A percentile compares a stretch with the other conserved stretches of the same genome.
phyloP scores from a whole-genome alignment of 768 basidiomycete species.

The Tylopilus cervinicoccineus region DNA sequence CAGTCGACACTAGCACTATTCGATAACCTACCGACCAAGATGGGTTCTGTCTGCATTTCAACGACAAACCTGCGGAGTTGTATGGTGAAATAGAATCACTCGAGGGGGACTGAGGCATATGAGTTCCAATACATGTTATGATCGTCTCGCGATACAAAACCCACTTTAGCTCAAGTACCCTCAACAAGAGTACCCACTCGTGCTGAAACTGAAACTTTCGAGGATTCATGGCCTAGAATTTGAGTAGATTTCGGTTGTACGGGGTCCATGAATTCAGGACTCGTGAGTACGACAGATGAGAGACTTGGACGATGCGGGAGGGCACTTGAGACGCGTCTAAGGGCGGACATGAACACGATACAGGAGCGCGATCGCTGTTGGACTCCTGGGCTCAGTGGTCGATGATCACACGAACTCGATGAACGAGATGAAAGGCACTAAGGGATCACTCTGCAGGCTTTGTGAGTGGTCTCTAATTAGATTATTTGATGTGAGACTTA shows the following conservation, averaged over 20 bases:
- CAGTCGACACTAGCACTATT: conserved; percentile 98
- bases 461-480: no score
- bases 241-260: conserved; percentile 87
- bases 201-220: conserved; percentile 90
- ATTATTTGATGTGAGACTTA: no score
- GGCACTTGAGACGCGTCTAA: conserved; percentile 74
- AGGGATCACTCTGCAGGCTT: no score
- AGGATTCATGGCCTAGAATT: conserved; percentile 92
- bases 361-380: not conserved
- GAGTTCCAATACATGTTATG: conserved; percentile 5
- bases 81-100: conserved; percentile 4
- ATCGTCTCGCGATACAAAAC: not conserved
- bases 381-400: no score
- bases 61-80: conserved; percentile 28
- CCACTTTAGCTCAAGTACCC: conserved; percentile 87
- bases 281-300: conserved; percentile 93
- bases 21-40: conserved; percentile 92
- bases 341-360: not conserved
- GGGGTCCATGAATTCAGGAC: conserved; percentile 88
- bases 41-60: conserved; percentile 77
- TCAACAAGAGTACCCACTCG: conserved; percentile 97
- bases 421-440: no score
- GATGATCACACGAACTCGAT: no score
- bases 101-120: not conserved
- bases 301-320: conserved; percentile 81